Conservation (phyloP, 2,329 filamentous ascomycete genomes). For the Colletotrichum somersetense region DNA sequence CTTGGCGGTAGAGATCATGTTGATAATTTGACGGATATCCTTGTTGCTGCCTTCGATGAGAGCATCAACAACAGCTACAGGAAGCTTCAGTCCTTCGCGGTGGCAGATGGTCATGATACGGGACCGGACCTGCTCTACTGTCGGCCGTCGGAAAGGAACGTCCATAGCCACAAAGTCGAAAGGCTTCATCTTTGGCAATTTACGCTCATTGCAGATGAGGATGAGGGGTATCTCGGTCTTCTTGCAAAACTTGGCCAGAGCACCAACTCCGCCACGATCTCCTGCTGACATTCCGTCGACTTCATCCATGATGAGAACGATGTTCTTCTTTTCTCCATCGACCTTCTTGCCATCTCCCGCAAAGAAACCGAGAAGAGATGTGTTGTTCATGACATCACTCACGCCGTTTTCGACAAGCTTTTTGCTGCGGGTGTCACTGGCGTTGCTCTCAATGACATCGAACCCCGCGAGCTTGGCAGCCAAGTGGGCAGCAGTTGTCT, state of each 20-base stretch:
- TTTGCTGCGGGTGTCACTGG: conserved; percentile 95
- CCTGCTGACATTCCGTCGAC: conserved; percentile 99
- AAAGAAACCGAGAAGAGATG: conserved; percentile 91
- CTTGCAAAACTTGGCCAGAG: conserved; percentile 92
- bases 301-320: conserved; percentile 98
- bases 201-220: conserved; percentile 96
- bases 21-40: conserved; percentile 97
- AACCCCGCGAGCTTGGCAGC: conserved; percentile 94
- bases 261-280: conserved; percentile 94
- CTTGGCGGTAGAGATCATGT: conserved; percentile 96
- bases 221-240: conserved; percentile 96
- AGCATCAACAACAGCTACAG: conserved; percentile 86
- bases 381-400: conserved; percentile 93
- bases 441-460: conserved; percentile 94
- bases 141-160: conserved; percentile 88
- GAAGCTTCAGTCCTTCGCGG: conserved; percentile 89
- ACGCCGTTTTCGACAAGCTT: conserved; percentile 91
- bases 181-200: conserved; percentile 96
- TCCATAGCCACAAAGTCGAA: conserved; percentile 91
- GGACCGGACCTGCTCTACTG: conserved; percentile 89
- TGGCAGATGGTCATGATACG: conserved; percentile 96
- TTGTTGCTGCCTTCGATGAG: conserved; percentile 95
- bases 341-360: conserved; percentile 85
- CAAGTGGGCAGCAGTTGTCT: conserved; percentile 95
- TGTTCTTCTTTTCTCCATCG: conserved; percentile 86